Conservation (phyloP, 2,329 filamentous ascomycete species). For the Pseudocercospora musae region DNA sequence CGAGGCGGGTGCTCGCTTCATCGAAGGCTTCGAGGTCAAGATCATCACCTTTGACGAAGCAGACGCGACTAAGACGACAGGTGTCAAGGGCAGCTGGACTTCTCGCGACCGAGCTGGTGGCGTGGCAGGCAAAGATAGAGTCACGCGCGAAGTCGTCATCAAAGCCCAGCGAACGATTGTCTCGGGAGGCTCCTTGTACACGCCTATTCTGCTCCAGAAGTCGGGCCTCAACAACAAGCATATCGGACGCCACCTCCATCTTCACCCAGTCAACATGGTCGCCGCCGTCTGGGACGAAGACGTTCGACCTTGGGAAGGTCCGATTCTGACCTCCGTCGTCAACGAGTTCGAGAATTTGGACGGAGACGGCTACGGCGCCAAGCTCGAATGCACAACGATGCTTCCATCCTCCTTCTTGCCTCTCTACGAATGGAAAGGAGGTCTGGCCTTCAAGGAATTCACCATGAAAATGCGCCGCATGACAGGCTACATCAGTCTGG, state of each 20-base stretch:
- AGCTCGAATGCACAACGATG: slow-evolving; percentile 76
- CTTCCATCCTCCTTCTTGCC: slow-evolving; percentile 64
- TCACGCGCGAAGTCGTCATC: slow-evolving; percentile 62
- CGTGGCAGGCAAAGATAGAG: slow-evolving; percentile 51
- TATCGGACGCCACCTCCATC: slow-evolving; percentile 74
- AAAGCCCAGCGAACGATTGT: slow-evolving; percentile 78
- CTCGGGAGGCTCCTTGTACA: slow-evolving; percentile 72
- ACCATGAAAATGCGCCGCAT: slow-evolving; percentile 66
- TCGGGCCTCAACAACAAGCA: slow-evolving; percentile 79
- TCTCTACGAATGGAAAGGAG: slow-evolving; percentile 63
- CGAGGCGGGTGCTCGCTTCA: slow-evolving; percentile 71
- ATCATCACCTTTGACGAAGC: slow-evolving; percentile 64
- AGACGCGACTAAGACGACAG: slow-evolving; percentile 57
- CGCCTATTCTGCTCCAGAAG: slow-evolving; percentile 69
- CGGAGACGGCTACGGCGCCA: slow-evolving; percentile 73
- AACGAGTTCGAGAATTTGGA: slow-evolving; percentile 79
- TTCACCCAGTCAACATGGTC: slow-evolving; percentile 66
- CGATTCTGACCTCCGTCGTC: slow-evolving; percentile 75
- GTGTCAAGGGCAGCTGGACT: slow-evolving; percentile 72
- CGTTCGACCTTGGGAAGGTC: slow-evolving; percentile 61
- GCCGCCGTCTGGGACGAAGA: slow-evolving; percentile 67
- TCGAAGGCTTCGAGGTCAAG: slow-evolving; percentile 76
- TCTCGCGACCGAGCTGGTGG: slow-evolving; percentile 64
- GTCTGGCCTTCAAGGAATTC: slow-evolving; percentile 69
- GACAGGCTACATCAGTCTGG: slow-evolving; percentile 69